Base-by-base conservation (phyloP, 768 basidiomycete species). In the Leccinum obscurum region DNA sequence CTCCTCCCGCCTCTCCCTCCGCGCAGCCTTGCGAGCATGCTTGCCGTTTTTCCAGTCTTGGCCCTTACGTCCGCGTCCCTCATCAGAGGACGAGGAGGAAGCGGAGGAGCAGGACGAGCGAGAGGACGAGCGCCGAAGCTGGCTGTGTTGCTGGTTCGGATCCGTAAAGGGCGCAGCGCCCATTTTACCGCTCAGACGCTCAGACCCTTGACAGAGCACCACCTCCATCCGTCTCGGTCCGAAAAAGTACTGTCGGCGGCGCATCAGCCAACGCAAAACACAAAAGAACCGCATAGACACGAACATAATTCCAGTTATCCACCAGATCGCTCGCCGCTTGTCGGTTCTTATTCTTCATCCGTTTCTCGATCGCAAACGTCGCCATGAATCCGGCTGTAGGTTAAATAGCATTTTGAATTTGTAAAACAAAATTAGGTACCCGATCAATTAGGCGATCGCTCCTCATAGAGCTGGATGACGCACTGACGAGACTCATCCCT, bases 221-320 rank as follows among this genome's bases (percentile, higher is more conserved):
- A 76, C 74, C n/a, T 81, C 76, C 63, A 83, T 75, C 60, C 68
- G 63, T 13, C 82, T 77, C 13, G 77, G 78, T 48, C 77, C 75
- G 58, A 83, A 83, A 73, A 82, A 83, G 70, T 77, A 74, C 82
- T 83, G 50, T 51, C 20, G 6, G 20, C 1, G 17, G 51, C 37
- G 10, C 5, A 4, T 14, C 26, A 2, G 24, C 32, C 4, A 63
- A 32, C 22, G n/a, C 41, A 3, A 10, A 22, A 8, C 13, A 41
- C 26, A 20, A 1, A 35, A 10, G n/a, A 22, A 9, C 13, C 10
- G n/a, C 3, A 15, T 17, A 24, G 49, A 35, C 5, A 68, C 70
- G 4, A 22, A 83, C 83, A 44, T 81, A 76, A 59, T 85, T 85
- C 83, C 83, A 85, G 56, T 72, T 69, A 55, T 80, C 78, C 15